Evolutionary conservation across 306 rosid genomes (phyloP), one percentile per base, ranked within the genome.

Genomic region (Aeschynomene evenia): DNA sequence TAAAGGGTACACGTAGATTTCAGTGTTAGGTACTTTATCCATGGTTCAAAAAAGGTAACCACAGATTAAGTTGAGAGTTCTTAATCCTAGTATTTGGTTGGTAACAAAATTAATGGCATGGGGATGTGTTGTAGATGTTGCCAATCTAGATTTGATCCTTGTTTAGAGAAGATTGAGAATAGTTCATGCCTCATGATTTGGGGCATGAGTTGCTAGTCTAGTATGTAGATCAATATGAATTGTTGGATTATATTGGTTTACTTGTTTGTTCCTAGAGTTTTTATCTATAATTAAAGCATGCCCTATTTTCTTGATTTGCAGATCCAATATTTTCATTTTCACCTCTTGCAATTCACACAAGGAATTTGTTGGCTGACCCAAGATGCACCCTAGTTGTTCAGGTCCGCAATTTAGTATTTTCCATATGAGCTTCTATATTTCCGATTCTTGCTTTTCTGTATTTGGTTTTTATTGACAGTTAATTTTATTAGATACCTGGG

Each of bases 311-410:
- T 72, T 78, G 43, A 29, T 75, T 62, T 73, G 56, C 80, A 95
- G 99, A 91, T 84, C 99, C 99, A 51, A 77, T 95, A 81, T 95
- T 95, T 85, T 95, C 97, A 5, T 95, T 95, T 79, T 95, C 99
- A 26, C 97, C 99, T 16, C 81, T 95, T 69, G 99, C 99, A 77
- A 95, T 95, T 77, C 99, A 95, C 82, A 89, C 99, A 9, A 65
- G 99, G 79, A 95, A 95, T 83, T 75, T 95, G 85, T 78, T 95
- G 75, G 96, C 95, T 29, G 87, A 95, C 72, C 99, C 99, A 56
- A 91, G 91, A 82, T 95, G 99, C 86, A 89, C 97, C 1, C 87
- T 95, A 77, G 99, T 95, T 71, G 99, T 95, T 80, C 99, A 95
- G 99, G 99, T 91, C 72, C 57, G 87, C 77, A 45, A 57, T 75